A percentile compares a stretch with the other conserved stretches of the same genome.
These are phyloP conservation scores for Mallotus nudiflorus DNA, from an alignment of 345 rosid species.

Conservation along the genomic window DNA sequence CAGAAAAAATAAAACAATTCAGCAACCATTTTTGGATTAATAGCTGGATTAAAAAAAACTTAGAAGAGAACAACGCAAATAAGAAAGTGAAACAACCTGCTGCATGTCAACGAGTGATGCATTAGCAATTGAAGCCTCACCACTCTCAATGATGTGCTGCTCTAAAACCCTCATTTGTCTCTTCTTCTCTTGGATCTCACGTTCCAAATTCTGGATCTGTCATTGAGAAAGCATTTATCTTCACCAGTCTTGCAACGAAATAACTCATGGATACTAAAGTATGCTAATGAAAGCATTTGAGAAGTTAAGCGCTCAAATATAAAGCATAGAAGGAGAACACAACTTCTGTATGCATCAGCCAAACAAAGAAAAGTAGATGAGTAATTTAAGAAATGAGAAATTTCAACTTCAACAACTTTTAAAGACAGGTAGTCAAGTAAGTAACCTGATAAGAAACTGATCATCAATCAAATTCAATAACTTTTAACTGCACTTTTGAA, in stretches of 20 bases:
- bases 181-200: constrained; percentile 85
- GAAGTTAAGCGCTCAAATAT: constrained; percentile 9
- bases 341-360: not conserved
- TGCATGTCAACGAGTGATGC: constrained; percentile 95
- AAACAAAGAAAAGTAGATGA: not conserved
- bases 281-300: not conserved
- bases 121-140: constrained; percentile 91
- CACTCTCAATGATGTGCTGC: constrained; percentile 83
- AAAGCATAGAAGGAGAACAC: not conserved
- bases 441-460: too few species aligned
- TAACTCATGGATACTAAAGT: not conserved
- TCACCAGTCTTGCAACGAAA: constrained; percentile 6
- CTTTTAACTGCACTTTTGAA: not conserved
- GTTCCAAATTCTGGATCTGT: constrained; percentile 81
- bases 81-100: constrained; percentile 56
- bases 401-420: not conserved
- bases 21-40: constrained; percentile 1
- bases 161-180: constrained; percentile 86
- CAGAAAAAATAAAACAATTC: constrained; percentile 18
- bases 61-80: not conserved
- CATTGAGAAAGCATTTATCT: constrained; percentile 20
- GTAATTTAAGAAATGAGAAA: not conserved
- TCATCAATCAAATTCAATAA: not conserved
- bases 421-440: too few species aligned
- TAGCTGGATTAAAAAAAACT: not conserved